phyloP scores from a whole-genome alignment of 306 rosid genomes.

The Cucumis melo region DNA sequence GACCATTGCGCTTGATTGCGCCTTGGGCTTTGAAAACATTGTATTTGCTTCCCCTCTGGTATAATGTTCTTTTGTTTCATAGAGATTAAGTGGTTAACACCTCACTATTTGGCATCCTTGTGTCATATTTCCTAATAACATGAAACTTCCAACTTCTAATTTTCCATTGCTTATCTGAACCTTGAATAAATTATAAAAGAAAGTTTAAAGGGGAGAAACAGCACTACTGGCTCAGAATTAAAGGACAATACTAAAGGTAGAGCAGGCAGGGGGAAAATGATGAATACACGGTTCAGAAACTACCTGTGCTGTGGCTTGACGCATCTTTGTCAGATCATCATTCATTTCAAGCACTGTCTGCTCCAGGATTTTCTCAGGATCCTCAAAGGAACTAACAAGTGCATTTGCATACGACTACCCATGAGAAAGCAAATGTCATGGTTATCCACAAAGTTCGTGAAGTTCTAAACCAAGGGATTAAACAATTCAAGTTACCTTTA shows the following conservation, averaged over 20 bases:
- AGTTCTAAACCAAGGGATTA: not conserved
- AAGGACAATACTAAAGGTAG: not conserved
- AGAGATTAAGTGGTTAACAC: not conserved
- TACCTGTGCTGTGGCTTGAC: slow-evolving; percentile 97
- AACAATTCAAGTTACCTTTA: not conserved
- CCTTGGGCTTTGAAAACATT: not conserved
- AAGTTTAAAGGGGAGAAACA: not conserved
- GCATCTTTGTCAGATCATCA: slow-evolving; percentile 91
- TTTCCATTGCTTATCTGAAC: not conserved
- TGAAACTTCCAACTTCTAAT: not conserved
- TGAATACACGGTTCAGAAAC: not conserved
- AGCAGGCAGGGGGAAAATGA: not conserved
- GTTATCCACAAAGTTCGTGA: not conserved
- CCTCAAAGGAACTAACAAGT: slow-evolving; percentile 71
- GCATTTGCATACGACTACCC: slow-evolving; percentile 94
- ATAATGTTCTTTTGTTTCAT: not conserved
- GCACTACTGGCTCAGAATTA: not conserved
- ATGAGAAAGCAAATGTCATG: not conserved
- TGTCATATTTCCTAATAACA: not conserved
- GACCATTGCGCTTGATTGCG: too few species aligned
- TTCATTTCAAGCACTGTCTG: slow-evolving; percentile 95
- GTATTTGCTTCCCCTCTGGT: not conserved
- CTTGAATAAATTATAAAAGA: not conserved
- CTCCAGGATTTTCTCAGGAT: slow-evolving; percentile 92
- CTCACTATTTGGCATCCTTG: not conserved